Evolutionary conservation across 192 early-diverging fungal species (phyloP).

Genomic region (Allomyces javanicus): DNA sequence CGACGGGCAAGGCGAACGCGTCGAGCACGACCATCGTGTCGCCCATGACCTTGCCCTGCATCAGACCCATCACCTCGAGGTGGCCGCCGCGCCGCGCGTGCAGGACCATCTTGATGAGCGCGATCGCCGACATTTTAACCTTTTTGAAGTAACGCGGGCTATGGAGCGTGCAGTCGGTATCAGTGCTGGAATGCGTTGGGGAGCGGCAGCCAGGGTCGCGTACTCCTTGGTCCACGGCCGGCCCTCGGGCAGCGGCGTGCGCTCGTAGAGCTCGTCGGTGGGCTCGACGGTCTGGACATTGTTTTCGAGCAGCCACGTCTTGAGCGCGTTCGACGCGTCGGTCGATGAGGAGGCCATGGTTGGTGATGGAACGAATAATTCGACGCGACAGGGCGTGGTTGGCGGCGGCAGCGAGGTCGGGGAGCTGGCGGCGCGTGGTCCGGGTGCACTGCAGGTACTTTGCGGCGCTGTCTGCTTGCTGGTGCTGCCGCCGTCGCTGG

Average conservation of each 20-base stretch:
- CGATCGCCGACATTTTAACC: conserved; percentile 83
- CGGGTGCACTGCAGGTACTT: too few species aligned
- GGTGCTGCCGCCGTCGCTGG: too few species aligned
- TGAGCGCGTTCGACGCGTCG: conserved; percentile 7
- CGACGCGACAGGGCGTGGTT: too few species aligned
- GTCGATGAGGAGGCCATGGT: background rate
- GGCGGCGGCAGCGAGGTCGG: too few species aligned
- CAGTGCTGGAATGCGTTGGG: background rate
- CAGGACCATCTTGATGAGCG: conserved; percentile 96
- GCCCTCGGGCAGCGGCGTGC: conserved; percentile 34
- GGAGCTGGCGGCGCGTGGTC: too few species aligned
- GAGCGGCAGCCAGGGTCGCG: conserved; percentile 1
- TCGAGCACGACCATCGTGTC: conserved; percentile 89
- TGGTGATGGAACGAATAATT: background rate
- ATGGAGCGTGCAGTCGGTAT: background rate
- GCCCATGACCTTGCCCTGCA: conserved; percentile 84
- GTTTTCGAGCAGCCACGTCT: conserved; percentile 41
- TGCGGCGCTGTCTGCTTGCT: too few species aligned
- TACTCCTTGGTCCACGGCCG: conserved; percentile 76
- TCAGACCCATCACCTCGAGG: conserved; percentile 94
- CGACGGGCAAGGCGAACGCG: conserved; percentile 89
- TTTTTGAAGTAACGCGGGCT: conserved; percentile 70
- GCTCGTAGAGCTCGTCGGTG: conserved; percentile 59
- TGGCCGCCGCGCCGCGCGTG: conserved; percentile 92
- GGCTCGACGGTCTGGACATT: conserved; percentile 48